phyloP scores from a whole-genome alignment of 768 basidiomycete genomes.

The Leccinum aurantiacum region DNA sequence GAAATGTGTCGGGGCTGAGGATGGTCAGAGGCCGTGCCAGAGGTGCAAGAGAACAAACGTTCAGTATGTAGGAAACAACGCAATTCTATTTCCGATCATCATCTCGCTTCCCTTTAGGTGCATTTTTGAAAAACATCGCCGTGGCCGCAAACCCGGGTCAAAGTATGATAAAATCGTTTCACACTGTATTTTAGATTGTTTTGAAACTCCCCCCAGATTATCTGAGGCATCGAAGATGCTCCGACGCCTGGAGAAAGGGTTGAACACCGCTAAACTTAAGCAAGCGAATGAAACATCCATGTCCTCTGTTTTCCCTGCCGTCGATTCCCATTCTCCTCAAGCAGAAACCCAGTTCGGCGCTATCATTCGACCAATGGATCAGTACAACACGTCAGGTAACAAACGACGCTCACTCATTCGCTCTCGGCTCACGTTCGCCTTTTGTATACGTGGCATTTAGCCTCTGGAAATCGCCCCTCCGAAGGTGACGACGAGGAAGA shows the following conservation, averaged over 20 bases:
- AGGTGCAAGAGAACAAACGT: slow-evolving; percentile 80
- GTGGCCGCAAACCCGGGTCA: slow-evolving; percentile 86
- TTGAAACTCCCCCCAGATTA: slow-evolving; percentile 46
- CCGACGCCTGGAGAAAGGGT: slow-evolving; percentile 79
- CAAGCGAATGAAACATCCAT: slow-evolving; percentile 40
- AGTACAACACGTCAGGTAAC: slow-evolving; percentile 31
- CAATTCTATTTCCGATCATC: not conserved
- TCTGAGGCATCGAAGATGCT: slow-evolving; percentile 91
- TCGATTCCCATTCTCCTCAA: slow-evolving; percentile 29
- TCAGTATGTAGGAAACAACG: slow-evolving; percentile 48
- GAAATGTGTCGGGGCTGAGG: slow-evolving; percentile 90
- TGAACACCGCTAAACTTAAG: slow-evolving; percentile 75
- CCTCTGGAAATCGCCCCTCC: slow-evolving; percentile 27
- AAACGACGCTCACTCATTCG: not conserved
- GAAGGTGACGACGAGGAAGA: slow-evolving; percentile 66
- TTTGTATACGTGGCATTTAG: slow-evolving; percentile 14
- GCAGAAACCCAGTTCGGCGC: slow-evolving; percentile 29
- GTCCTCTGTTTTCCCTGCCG: slow-evolving; percentile 35
- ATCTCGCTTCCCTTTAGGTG: slow-evolving; percentile 48
- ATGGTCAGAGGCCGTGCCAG: slow-evolving; percentile 78
- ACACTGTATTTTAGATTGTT: not conserved
- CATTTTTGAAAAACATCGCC: slow-evolving; percentile 85
- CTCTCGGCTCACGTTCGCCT: slow-evolving; percentile 4
- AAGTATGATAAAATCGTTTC: slow-evolving; percentile 52
- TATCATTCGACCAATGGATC: slow-evolving; percentile 32